Base-by-base conservation (phyloP, 1,139 yeast genomes). In the Yamadazyma diospyri region DNA sequence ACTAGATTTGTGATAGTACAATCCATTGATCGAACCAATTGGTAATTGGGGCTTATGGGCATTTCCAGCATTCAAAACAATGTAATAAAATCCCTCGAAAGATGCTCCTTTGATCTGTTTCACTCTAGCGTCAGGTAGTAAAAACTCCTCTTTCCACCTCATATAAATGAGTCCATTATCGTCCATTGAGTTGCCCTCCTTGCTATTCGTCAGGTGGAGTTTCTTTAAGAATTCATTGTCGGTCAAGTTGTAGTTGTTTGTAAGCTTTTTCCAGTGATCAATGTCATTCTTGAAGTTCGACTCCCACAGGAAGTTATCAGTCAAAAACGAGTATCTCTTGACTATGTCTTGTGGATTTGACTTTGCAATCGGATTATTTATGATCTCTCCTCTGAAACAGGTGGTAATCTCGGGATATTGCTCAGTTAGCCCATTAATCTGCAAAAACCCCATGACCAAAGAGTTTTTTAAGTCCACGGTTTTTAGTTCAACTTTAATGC, bases 111-210 rank as follows among this genome's bases (percentile, higher is more conserved):
- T 70, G 20, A 82, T 75, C 38, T 67, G 73, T 43, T 72, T 76
- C n/a, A 81, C 64, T 33, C 76, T 61, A 14, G 88, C 78, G 57
- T 88, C 95, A 0, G 95, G 95, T 9, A 85, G 78, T 41, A 88
- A 61, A 50, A 86, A 87, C 49, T 79, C 77, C 55, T 89, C 97
- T 57, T 89, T 89, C 97, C 97, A 89, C 45, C 97, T 70, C 97
- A 89, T 89, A 54, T 79, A 89, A 5, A 89, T 61, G 48, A 69
- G 76, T 13, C 59, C 61, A 28, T 50, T 47, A 28, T 59, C 51
- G 26, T 56, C 57, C 20, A 50, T 40, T 14, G 64, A 65, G 12
- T 8, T 7, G 5, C 20, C 24, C 5, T 6, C 9, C 13, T 4
- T 4, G 19, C 17, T 17, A 12, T 61, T 65, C 27, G 67, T 64